Base-by-base conservation (phyloP, 1,139 yeast species). In the Debaryomyces sp. region DNA sequence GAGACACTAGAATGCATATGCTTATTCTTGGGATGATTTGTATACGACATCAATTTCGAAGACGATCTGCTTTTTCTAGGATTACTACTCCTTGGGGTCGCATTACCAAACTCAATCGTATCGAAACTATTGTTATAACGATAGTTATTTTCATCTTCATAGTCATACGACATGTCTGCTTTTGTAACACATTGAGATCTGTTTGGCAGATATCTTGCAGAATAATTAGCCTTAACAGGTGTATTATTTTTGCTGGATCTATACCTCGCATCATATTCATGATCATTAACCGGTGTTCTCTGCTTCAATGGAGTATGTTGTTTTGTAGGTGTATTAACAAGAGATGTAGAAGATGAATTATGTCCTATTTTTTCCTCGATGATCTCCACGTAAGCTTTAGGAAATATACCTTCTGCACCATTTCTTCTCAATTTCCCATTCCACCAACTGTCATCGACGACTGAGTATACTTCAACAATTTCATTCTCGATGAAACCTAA, bases 401-500 rank as follows among this genome's bases (percentile, higher is more conserved):
- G 98, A 60, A 94, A 92, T 46, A 84, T 77, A 0, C 99, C 99
- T 42, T 84, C 84, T 54, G 89, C 84, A 55, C 85, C 88, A 70
- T 90, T 91, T 60, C 98, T 77, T 55, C 85, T 73, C 50, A 92
- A 77, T 54, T 80, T 77, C 1, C 99, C 99, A 60, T 83, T 88
- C 88, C 95, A 91, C 96, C 96, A 90, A 60, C 86, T 85, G 21
- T 96, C 96, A 62, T 92, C 96, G 7, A 94, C 91, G 4, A 85
- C 73, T 56, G 85, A 78, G 41, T 82, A 77, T 6, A 94, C 96
- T 54, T 91, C 96, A 58, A 94, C 88, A 43, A 89, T 71, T 63
- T 94, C 98, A 48, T 96, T 96, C 68, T 94, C 98, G 41, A 92
- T 78, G 64, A 94, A 94, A 1, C 98, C 98, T 45, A 94, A 76